These are phyloP conservation scores for Irpex sp. DNA, from an alignment of 1,284 basidiomycete species.

Conservation along the genomic window DNA sequence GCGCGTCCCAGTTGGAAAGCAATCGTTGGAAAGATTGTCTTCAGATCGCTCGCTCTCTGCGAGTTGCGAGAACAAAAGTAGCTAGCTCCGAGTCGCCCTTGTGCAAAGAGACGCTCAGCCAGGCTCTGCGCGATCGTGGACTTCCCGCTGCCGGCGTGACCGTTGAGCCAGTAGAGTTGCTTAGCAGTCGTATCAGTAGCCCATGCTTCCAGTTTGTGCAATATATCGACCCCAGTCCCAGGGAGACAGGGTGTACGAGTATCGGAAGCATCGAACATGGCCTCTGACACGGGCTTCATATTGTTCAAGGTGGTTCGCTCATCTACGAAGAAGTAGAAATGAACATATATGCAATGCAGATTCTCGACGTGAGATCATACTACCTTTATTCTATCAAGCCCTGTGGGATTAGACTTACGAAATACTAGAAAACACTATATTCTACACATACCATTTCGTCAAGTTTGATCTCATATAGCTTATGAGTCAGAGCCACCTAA, in stretches of 20 bases:
- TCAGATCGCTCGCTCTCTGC: constrained; percentile 9
- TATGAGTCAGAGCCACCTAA: too few relatives aligned
- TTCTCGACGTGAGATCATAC: too few relatives aligned
- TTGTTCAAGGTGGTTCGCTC: too few relatives aligned
- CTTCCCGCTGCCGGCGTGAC: constrained; percentile 14
- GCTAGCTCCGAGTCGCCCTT: constrained; percentile 16
- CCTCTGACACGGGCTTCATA: too few relatives aligned
- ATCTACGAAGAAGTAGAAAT: too few relatives aligned
- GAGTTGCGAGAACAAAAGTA: constrained; percentile 21
- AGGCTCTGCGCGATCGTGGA: constrained; percentile 14
- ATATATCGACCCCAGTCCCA: not conserved
- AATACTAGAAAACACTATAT: too few relatives aligned
- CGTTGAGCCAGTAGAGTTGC: constrained; percentile 12
- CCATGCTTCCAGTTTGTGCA: not conserved
- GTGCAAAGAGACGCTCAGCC: not conserved
- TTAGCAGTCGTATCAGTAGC: not conserved
- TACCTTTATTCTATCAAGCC: too few relatives aligned
- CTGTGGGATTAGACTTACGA: too few relatives aligned
- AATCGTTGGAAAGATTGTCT: constrained; percentile 20
- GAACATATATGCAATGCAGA: too few relatives aligned
- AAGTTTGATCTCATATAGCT: too few relatives aligned
- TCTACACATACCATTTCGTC: too few relatives aligned
- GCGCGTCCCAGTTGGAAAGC: constrained; percentile 19
- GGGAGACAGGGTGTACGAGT: not conserved
- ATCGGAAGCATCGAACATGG: too few relatives aligned